These are phyloP conservation scores for Leccinum incarnatum DNA, from an alignment of 768 basidiomycete genomes.

Conservation along the genomic window DNA sequence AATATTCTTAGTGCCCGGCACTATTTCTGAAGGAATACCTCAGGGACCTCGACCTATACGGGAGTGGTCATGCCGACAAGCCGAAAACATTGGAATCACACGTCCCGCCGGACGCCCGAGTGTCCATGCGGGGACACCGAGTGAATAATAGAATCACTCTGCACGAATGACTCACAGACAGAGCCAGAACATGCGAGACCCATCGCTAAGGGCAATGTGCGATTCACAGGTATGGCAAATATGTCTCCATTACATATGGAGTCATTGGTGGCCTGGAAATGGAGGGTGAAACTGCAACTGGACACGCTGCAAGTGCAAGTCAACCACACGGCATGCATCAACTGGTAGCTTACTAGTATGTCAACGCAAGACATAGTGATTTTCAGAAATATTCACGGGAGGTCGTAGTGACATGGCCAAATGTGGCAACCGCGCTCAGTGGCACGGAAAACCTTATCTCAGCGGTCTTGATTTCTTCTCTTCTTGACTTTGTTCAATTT, in stretches of 20 bases:
- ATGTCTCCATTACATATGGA: not conserved
- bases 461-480: conserved; percentile 31
- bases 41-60: not conserved
- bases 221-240: not conserved
- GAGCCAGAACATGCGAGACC: not conserved
- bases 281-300: not conserved
- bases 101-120: not conserved
- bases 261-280: not conserved
- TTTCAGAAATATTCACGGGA: not conserved
- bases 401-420: conserved; percentile 14
- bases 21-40: conserved; percentile 11
- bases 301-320: not conserved
- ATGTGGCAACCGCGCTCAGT: conserved; percentile 23
- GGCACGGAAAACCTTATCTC: conserved; percentile 39
- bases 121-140: not conserved
- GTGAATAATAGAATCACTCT: not conserved
- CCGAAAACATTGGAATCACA: conserved; percentile 2
- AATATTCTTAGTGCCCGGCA: conserved; percentile 1
- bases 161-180: not conserved
- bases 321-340: not conserved
- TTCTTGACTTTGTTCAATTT: conserved; percentile 26
- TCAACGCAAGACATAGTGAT: not conserved
- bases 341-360: not conserved
- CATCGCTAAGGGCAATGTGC: not conserved
- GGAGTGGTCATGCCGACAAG: conserved; percentile 3